Conservation (phyloP, 371 early-diverging fungal genomes). For the Mucor sp. region DNA sequence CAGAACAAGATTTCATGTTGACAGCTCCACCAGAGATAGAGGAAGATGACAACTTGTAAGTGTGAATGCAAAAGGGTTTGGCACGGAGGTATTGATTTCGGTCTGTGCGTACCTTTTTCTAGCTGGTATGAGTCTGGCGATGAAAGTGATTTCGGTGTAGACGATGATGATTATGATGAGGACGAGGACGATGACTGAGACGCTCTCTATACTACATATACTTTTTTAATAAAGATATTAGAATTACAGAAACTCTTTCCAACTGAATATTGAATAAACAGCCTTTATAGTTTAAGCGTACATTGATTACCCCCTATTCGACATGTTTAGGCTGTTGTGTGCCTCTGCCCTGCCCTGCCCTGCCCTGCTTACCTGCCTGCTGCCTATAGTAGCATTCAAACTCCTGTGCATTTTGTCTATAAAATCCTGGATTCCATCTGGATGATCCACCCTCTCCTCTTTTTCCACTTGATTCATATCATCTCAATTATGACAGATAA, state of each 20-base stretch:
- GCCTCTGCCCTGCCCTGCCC: too few relatives aligned
- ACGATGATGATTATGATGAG: constrained; percentile 42
- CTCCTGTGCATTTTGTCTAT: too few relatives aligned
- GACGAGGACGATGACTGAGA: constrained; percentile 21
- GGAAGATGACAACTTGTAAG: constrained; percentile 57
- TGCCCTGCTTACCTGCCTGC: too few relatives aligned
- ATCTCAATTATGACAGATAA: constrained; percentile 2
- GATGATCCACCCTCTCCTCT: neutral
- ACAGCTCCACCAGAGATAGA: constrained; percentile 49
- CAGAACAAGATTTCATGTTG: constrained; percentile 52
- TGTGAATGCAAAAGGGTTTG: neutral
- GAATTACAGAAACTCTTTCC: neutral
- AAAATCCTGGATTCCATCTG: too few relatives aligned
- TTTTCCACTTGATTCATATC: neutral
- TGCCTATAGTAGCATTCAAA: too few relatives aligned
- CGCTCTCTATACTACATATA: neutral
- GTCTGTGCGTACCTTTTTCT: constrained; percentile 2
- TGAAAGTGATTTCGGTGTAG: constrained; percentile 52
- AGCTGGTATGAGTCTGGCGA: constrained; percentile 61
- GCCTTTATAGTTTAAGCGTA: neutral
- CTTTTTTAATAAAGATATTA: neutral
- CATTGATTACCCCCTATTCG: neutral
- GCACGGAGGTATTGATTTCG: neutral
- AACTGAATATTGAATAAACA: neutral
- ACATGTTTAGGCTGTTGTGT: too few relatives aligned